Percentiles rank a stretch among this genome's conserved stretches.
Conservation (phyloP, 2,329 filamentous ascomycete species). For the Amylocarpus encephaloides region DNA sequence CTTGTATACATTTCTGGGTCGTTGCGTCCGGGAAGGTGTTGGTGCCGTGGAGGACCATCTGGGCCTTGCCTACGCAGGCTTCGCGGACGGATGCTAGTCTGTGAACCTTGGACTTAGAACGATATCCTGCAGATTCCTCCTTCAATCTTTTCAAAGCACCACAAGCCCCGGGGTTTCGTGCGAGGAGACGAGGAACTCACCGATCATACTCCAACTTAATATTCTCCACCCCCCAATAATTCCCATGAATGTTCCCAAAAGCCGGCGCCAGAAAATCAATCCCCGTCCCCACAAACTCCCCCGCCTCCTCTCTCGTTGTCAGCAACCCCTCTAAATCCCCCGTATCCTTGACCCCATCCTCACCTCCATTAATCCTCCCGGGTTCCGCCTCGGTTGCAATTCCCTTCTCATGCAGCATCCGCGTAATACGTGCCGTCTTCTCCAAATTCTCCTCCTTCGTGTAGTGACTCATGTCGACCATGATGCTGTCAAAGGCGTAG, state of each 20-base stretch:
- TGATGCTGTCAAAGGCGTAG: constrained; percentile 62
- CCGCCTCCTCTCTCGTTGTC: constrained; percentile 56
- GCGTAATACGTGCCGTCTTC: constrained; percentile 55
- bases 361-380: constrained; percentile 64
- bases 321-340: constrained; percentile 54
- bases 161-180: background rate
- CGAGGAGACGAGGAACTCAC: constrained; percentile 31
- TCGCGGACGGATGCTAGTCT: constrained; percentile 36
- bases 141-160: background rate
- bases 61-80: constrained; percentile 35
- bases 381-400: constrained; percentile 68
- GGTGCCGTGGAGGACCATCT: constrained; percentile 49
- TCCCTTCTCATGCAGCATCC: constrained; percentile 56
- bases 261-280: constrained; percentile 62
- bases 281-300: constrained; percentile 57
- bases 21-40: constrained; percentile 47
- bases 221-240: constrained; percentile 41
- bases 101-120: background rate
- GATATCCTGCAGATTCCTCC: too few species aligned
- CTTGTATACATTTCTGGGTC: constrained; percentile 44
- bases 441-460: constrained; percentile 64
- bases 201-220: constrained; percentile 39
- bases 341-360: constrained; percentile 68
- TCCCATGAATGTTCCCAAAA: constrained; percentile 63
- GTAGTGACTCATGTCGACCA: constrained; percentile 73